Conservation (phyloP, 2,329 filamentous ascomycete genomes). For the Pseudogymnoascus sp. region DNA sequence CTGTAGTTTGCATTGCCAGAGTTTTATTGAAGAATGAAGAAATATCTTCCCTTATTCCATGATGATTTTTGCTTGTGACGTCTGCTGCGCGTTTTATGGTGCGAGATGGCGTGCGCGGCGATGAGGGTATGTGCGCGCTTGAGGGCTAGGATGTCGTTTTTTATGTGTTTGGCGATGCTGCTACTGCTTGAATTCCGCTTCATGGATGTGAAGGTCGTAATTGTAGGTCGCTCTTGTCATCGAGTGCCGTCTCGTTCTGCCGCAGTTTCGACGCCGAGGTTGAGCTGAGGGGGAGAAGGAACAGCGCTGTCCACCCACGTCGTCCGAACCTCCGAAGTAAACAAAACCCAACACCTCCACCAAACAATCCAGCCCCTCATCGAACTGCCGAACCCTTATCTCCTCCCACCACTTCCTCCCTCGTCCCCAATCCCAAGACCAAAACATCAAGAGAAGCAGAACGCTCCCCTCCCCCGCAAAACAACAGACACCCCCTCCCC, state of each 20-base stretch:
- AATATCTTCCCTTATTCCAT: neutral
- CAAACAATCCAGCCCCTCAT: neutral
- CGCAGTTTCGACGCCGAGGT: neutral
- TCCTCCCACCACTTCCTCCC: neutral
- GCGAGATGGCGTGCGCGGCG: neutral
- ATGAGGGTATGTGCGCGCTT: neutral
- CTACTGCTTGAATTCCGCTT: neutral
- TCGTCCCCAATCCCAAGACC: neutral
- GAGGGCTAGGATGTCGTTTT: neutral
- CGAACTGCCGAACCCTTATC: neutral
- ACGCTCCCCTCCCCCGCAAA: neutral
- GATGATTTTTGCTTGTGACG: neutral
- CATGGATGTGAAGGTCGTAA: neutral
- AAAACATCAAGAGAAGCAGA: neutral
- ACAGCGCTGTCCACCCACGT: neutral
- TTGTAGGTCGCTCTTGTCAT: neutral
- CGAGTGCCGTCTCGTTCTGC: neutral
- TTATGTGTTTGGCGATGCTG: neutral
- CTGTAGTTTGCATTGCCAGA: neutral
- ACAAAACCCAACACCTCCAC: neutral
- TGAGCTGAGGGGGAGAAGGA: neutral
- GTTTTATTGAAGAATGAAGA: neutral
- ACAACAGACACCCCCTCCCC: neutral
- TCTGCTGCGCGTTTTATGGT: neutral
- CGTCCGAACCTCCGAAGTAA: neutral